Evolutionary conservation across 768 basidiomycete species (phyloP).

Genomic region (Leccinum pellstonianum): DNA sequence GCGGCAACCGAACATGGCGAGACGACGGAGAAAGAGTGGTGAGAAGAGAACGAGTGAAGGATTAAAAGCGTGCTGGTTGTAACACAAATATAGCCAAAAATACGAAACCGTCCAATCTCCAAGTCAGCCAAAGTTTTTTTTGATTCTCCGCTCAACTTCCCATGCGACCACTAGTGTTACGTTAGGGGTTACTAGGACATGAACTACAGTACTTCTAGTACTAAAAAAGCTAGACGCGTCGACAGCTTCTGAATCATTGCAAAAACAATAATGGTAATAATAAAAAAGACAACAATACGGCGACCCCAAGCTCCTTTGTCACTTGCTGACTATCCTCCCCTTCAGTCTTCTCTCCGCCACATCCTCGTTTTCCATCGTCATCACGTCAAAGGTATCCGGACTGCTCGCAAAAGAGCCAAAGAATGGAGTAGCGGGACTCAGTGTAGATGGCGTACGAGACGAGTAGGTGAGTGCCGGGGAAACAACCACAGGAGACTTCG

Average conservation of each 20-base stretch:
- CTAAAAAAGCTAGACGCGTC: conserved; percentile 6
- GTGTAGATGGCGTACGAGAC: conserved; percentile 59
- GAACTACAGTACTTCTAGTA: not conserved
- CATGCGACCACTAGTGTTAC: too few species aligned
- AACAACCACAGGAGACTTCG: conserved; percentile 52
- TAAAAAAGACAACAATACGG: not conserved
- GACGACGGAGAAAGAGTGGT: conserved; percentile 13
- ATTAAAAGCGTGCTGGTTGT: conserved; percentile 4
- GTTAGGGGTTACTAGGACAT: not conserved
- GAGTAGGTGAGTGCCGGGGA: conserved; percentile 71
- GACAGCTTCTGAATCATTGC: conserved; percentile 2
- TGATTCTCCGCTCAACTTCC: conserved; percentile 26
- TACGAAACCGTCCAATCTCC: not conserved
- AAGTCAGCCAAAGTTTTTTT: not conserved
- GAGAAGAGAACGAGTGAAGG: conserved; percentile 27
- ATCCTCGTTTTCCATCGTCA: conserved; percentile 24
- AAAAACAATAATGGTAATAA: conserved; percentile 13
- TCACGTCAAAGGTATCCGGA: conserved; percentile 33
- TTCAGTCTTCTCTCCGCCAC: conserved; percentile 26
- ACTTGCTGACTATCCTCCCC: conserved; percentile 18
- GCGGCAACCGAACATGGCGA: conserved; percentile 35
- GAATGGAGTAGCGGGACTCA: conserved; percentile 73
- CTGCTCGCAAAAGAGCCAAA: conserved; percentile 52
- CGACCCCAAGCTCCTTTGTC: not conserved
- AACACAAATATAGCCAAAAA: conserved; percentile 14